Evolutionary conservation across 192 early-diverging fungal genomes (phyloP), one percentile per base, ranked within the genome.

Genomic region (Jimgerdemannia flammicorona): DNA sequence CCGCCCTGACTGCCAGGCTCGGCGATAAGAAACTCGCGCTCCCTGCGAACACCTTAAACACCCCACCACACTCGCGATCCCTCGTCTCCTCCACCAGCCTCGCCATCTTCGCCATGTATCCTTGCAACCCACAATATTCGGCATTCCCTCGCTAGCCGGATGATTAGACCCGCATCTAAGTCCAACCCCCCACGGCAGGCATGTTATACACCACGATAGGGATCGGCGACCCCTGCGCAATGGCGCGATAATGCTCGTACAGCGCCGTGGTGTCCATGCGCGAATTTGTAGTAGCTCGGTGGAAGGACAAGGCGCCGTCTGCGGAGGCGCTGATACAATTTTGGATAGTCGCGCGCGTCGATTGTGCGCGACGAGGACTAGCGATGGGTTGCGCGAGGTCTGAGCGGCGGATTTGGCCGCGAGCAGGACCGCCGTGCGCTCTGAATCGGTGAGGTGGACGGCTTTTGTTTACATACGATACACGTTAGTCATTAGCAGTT

Each of bases 121-220:
- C 17, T 68, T 68, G 67, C 19, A 40, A 4, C 67, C 67, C 6
- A 68, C 67, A 17, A 68, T 68, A 17, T 68, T 68, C 8, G 6
- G 40, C 67, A 68, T 17, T 68, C 67, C 67, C n/a, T 68, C 8
- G 67, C 67, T 40, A 68, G 17, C 17, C 17, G 4, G 19, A 17
- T 68, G 17, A 20, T 40, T 68, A 68, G 67, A 68, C 17, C 40
- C 7, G 67, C 67, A 17, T 68, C 67, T 8, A 41, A n/a, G n/a
- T n/a, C n/a, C n/a, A n/a, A n/a, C 67, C 67, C 67, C 7, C 40
- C n/a, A n/a, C 67, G 7, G 6, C 67, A 9, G 67, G 67, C 67
- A 68, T 68, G 40, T 68, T 68, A n/a, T 68, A 68, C 4, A 68
- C n/a, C 4, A 68, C 8, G n/a, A n/a, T n/a, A n/a, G n/a, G n/a